phyloP scores from a whole-genome alignment of 2,329 filamentous ascomycete species.

The Fusarium lyarnte region DNA sequence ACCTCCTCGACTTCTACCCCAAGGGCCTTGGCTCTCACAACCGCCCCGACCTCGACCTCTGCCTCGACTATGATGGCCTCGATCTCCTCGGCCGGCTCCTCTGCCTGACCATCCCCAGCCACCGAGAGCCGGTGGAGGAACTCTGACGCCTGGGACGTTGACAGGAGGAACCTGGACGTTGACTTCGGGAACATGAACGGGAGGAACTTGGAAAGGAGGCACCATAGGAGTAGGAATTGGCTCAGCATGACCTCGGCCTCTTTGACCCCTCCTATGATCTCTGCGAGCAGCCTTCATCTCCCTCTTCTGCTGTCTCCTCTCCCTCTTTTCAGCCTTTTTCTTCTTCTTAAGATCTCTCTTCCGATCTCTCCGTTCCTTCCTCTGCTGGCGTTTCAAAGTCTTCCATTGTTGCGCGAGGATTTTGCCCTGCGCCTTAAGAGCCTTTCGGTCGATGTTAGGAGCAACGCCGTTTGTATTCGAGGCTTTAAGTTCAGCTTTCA shows the following conservation, averaged over 20 bases:
- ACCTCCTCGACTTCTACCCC: slow-evolving; percentile 10
- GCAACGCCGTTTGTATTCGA: slow-evolving; percentile 40
- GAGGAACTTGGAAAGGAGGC: slow-evolving; percentile 4
- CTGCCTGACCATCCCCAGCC: slow-evolving; percentile 17
- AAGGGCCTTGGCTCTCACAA: slow-evolving; percentile 16
- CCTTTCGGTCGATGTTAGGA: slow-evolving; percentile 41
- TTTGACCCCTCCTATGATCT: slow-evolving; percentile 41
- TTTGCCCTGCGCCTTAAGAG: slow-evolving; percentile 56
- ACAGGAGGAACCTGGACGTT: slow-evolving; percentile 3
- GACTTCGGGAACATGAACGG: not conserved
- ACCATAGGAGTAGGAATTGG: slow-evolving; percentile 8
- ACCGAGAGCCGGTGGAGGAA: slow-evolving; percentile 1
- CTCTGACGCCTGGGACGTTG: not conserved
- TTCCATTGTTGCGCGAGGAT: slow-evolving; percentile 55
- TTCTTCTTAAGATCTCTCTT: slow-evolving; percentile 45
- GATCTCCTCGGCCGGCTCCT: slow-evolving; percentile 16
- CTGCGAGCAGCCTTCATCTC: slow-evolving; percentile 46
- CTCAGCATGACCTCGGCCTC: slow-evolving; percentile 11
- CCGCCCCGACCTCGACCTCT: slow-evolving; percentile 14
- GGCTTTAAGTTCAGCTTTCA: slow-evolving; percentile 56
- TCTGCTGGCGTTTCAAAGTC: slow-evolving; percentile 47
- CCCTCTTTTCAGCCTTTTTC: slow-evolving; percentile 47
- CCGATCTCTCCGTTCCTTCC: slow-evolving; percentile 43
- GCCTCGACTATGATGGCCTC: not conserved
- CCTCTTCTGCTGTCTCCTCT: slow-evolving; percentile 44